Conservation (phyloP, 139 green algal species). For the Auxenochlorella pyrenoidosa region DNA sequence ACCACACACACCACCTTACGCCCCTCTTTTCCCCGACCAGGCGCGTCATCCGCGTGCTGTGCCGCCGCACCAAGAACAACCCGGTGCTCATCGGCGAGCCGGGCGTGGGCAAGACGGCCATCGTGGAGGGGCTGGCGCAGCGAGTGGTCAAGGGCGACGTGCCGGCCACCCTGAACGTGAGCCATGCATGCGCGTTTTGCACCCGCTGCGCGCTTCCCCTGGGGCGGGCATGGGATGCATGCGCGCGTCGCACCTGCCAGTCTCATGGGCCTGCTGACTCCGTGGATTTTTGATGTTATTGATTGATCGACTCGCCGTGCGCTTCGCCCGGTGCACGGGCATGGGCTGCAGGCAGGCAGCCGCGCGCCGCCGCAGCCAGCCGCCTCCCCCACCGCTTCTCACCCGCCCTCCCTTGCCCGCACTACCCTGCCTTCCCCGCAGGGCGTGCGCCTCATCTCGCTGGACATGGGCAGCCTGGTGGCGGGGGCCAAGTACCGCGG, state of each 20-base stretch:
- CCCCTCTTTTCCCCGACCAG: neutral
- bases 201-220: too few species aligned
- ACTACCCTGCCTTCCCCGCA: slow-evolving; percentile 43
- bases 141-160: slow-evolving; percentile 87
- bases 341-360: too few species aligned
- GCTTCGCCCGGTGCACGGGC: too few species aligned
- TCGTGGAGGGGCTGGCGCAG: slow-evolving; percentile 93
- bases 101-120: slow-evolving; percentile 84
- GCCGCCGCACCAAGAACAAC: slow-evolving; percentile 98
- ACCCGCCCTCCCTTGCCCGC: too few species aligned
- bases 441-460: slow-evolving; percentile 73
- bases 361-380: too few species aligned
- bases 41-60: slow-evolving; percentile 29
- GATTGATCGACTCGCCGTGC: too few species aligned
- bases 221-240: too few species aligned
- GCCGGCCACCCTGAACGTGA: slow-evolving; percentile 63
- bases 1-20: neutral
- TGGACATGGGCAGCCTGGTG: slow-evolving; percentile 95
- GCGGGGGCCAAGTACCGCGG: slow-evolving; percentile 92
- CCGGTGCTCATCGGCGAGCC: slow-evolving; percentile 95
- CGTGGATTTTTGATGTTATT: too few species aligned
- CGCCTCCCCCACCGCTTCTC: too few species aligned
- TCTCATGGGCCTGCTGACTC: too few species aligned
- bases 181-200: neutral
- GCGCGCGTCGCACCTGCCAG: too few species aligned